Percentiles rank a stretch among this genome's conserved stretches.
phyloP scores from a whole-genome alignment of 148 eudicot genomes.

The Vaccinium myrtillus region DNA sequence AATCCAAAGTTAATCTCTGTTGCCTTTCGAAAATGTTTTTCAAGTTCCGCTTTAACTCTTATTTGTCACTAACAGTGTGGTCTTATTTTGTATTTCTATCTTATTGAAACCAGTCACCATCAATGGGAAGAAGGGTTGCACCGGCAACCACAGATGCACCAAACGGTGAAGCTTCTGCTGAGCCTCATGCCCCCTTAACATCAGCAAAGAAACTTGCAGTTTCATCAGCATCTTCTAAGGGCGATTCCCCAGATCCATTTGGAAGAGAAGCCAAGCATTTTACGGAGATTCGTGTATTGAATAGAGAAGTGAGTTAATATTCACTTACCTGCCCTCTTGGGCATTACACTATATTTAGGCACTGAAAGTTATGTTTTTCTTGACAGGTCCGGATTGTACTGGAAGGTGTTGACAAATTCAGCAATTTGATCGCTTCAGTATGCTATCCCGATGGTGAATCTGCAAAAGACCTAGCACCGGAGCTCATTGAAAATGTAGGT shows the following conservation, averaged over 20 bases:
- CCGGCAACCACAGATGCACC: conserved; percentile 44
- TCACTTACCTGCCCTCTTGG: not conserved
- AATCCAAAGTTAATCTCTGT: not conserved
- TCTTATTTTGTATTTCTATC: not conserved
- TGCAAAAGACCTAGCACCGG: conserved; percentile 79
- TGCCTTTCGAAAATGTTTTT: not conserved
- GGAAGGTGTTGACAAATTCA: conserved; percentile 67
- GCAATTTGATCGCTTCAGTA: conserved; percentile 77
- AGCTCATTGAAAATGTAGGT: conserved; percentile 61
- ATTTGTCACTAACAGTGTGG: not conserved
- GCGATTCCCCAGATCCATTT: conserved; percentile 65
- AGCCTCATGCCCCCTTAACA: conserved; percentile 56
- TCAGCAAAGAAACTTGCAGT: conserved; percentile 83
- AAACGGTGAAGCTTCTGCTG: conserved; percentile 58
- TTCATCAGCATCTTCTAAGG: conserved; percentile 45
- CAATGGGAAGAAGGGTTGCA: conserved; percentile 75
- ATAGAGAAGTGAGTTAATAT: conserved; percentile 72
- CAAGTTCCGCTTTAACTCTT: not conserved
- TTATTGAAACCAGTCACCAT: conserved; percentile 57
- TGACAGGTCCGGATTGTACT: conserved; percentile 81
- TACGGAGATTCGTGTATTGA: conserved; percentile 78
- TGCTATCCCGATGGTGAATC: conserved; percentile 82
- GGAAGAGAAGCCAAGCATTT: conserved; percentile 96
- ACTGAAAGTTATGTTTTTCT: conserved; percentile 17
- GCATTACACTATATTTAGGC: not conserved